Evolutionary conservation across 257 asterid genomes (phyloP), one percentile per base, ranked within the genome.

Genomic region (Ajuga chamaepitys): DNA sequence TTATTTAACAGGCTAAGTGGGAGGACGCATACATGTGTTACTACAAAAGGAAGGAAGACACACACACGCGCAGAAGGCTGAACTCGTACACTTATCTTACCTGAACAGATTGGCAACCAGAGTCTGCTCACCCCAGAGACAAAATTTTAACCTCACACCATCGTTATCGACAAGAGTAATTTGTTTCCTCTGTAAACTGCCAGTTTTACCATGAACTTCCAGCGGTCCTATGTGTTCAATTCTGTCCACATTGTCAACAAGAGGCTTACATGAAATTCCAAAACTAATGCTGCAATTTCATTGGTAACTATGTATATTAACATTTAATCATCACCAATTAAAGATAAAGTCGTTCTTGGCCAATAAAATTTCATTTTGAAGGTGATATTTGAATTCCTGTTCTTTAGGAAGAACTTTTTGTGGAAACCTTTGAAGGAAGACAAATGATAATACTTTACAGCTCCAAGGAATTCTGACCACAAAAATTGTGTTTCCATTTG

Each of bases 41-140:
- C 51, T 35, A 66, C 38, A 68, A 45, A 52, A 16, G 22, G 24
- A 72, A 28, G 11, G 38, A 21, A 7, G 11, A 2, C 11, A 9
- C 4, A 30, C 13, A 64, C 9, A 30, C 41, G 26, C 17, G 66
- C 1, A 30, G 67, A 73, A 64, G 24, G 64, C 44, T 40, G 17
- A 64, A 50, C 17, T 40, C 24, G 22, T 47, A 17, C n/a, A 64
- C 42, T 51, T 55, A 51, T 34, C 68, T 56, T 77, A 94, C 99
- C 96, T 94, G 76, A 89, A 78, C 56, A 94, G 81, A 70, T 90
- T 83, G 73, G 96, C 87, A 71, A 89, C 74, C 67, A 81, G 73
- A 65, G 70, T 76, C 77, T 94, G 97, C 67, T 88, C 99, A 71
- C 95, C 99, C 99, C 99, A 94, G 37, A 94, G 80, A 40, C 79